Percentiles rank a stretch among this genome's conserved stretches.
Conservation (phyloP, 2,329 filamentous ascomycete genomes). For the Simplicillium sp. region DNA sequence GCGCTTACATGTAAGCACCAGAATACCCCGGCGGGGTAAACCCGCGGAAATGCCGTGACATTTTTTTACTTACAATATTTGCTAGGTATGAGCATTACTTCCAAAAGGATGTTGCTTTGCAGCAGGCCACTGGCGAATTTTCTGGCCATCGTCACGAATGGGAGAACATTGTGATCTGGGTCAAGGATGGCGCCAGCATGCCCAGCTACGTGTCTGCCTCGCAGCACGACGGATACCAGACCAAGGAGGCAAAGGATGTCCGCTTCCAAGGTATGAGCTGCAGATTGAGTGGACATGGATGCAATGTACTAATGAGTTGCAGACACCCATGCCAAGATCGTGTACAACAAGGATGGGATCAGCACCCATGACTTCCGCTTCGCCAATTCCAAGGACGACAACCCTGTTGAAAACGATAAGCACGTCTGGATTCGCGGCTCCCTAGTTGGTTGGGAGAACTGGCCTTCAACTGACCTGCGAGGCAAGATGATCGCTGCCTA, state of each 20-base stretch:
- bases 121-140: slow-evolving; percentile 1
- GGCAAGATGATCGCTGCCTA: slow-evolving; percentile 7
- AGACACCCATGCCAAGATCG: slow-evolving; percentile 16
- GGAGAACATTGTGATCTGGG: slow-evolving; percentile 14
- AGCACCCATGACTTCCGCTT: slow-evolving; percentile 23
- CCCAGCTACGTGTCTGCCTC: slow-evolving; percentile 15
- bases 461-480: slow-evolving; percentile 4
- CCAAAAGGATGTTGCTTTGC: slow-evolving; percentile 11
- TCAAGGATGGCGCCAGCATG: slow-evolving; percentile 3
- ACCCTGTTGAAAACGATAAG: slow-evolving; percentile 17
- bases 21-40: background rate
- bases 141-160: slow-evolving; percentile 15
- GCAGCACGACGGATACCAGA: slow-evolving; percentile 19
- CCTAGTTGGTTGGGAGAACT: slow-evolving; percentile 8
- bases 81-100: slow-evolving; percentile 14
- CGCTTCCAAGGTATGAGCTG: slow-evolving; percentile 8
- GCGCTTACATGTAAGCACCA: slow-evolving; percentile 13
- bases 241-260: slow-evolving; percentile 11
- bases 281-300: too few species aligned
- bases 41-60: too few species aligned
- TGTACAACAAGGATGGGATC: slow-evolving; percentile 24
- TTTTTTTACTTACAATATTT: background rate
- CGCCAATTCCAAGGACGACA: slow-evolving; percentile 9
- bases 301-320: background rate
- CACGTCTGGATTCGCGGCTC: slow-evolving; percentile 19